Percentiles rank a stretch among this genome's conserved stretches.
Conservation (phyloP, 2,329 filamentous ascomycete genomes). For the Colletotrichum sp. region DNA sequence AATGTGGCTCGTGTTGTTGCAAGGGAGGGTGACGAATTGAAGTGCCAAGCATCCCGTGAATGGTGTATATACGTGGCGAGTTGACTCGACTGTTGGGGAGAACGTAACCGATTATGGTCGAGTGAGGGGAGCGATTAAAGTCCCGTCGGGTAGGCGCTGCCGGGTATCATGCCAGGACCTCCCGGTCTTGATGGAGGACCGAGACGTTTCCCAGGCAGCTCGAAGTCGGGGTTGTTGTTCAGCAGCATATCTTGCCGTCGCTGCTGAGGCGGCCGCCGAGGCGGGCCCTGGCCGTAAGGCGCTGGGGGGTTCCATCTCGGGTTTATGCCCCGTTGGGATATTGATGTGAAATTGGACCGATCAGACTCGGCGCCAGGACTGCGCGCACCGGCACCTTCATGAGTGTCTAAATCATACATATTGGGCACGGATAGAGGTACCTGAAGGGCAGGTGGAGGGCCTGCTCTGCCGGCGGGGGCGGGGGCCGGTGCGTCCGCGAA, state of each 20-base stretch:
- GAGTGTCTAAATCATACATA: constrained; percentile 66
- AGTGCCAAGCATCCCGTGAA: constrained; percentile 6
- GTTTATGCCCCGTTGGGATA: constrained; percentile 88
- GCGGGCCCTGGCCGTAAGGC: constrained; percentile 48
- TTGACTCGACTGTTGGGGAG: constrained; percentile 5
- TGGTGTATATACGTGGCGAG: constrained; percentile 17
- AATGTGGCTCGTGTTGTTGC: constrained; percentile 10
- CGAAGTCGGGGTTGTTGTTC: constrained; percentile 85
- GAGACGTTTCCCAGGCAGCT: constrained; percentile 59
- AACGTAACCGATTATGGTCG: constrained; percentile 8
- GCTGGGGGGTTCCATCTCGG: constrained; percentile 77
- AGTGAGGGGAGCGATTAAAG: constrained; percentile 25
- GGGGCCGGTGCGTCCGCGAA: constrained; percentile 58
- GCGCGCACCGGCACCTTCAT: constrained; percentile 59
- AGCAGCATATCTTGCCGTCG: constrained; percentile 76
- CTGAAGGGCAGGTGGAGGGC: constrained; percentile 18
- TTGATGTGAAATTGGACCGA: constrained; percentile 84
- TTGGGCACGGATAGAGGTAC: constrained; percentile 35
- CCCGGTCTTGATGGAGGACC: constrained; percentile 28
- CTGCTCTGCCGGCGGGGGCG: constrained; percentile 22
- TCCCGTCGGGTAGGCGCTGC: constrained; percentile 55
- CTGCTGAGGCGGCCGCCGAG: constrained; percentile 45
- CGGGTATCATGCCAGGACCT: constrained; percentile 53
- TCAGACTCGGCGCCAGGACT: constrained; percentile 78
- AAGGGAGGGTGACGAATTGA: constrained; percentile 20